Evolutionary conservation across 441 rosid genomes (phyloP), one percentile per base, ranked within the genome.

Genomic region (Populus trichocarpa): DNA sequence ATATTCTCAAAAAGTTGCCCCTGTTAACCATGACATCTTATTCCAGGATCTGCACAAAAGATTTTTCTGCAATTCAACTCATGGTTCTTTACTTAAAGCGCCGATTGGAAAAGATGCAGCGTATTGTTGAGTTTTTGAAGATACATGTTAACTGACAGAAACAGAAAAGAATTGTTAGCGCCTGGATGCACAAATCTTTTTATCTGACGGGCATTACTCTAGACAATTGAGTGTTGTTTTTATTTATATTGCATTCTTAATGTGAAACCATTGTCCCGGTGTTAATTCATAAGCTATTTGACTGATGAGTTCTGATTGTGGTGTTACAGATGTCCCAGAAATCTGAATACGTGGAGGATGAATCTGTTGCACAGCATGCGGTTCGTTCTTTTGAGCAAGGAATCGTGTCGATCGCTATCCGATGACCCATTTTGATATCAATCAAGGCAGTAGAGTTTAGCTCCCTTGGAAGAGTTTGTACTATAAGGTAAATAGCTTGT

Each of bases 251-350:
- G 40, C 23, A 14, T 40, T 30, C 50, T 14, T 66, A 0, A 66
- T 66, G 33, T 46, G 23, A 23, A n/a, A 63, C 13, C 10, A 65
- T 26, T 65, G 64, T n/a, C 65, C 66, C 23, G 66, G 4, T 5
- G 28, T 10, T 22, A 9, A 63, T 63, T 11, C 66, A 61, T 61
- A 10, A 63, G 4, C 66, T 61, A 22, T 63, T 4, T 50, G 66
- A 70, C 35, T 35, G 30, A 23, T 42, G 59, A 70, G 42, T 35
- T 67, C 13, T 63, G 32, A 63, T 74, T 46, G 57, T 67, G 9
- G 50, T 42, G 14, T 22, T 77, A 74, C 81, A 84, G 84, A 72
- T 77, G 66, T 38, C 14, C 69, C 59, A 64, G 78, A 81, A 77
- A 72, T 66, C 25, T 40, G 67, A 59, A 66, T 16, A 36, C 50